Percentiles rank a stretch among this genome's conserved stretches.
Evolutionary conservation across 192 early-diverging fungal species (phyloP).

Genomic region (Backusella macrospora): DNA sequence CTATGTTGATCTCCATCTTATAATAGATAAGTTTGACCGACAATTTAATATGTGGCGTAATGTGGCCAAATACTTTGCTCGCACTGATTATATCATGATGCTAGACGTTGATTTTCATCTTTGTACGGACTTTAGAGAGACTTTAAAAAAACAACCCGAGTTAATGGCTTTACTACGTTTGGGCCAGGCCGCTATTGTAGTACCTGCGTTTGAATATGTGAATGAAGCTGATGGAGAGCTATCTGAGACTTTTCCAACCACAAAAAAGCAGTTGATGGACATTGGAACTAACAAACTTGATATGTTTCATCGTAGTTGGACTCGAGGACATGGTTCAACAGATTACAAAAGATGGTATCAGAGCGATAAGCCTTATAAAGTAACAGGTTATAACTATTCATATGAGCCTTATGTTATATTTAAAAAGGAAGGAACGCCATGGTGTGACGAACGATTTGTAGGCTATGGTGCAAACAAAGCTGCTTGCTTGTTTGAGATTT

Average conservation of each 20-base stretch:
- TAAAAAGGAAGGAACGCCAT: conserved; percentile 52
- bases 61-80: conserved; percentile 60
- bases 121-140: conserved; percentile 53
- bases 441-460: conserved; percentile 61
- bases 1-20: conserved; percentile 61
- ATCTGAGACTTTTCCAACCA: conserved; percentile 52
- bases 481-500: conserved; percentile 59
- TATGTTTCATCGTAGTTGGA: conserved; percentile 59
- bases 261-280: conserved; percentile 47
- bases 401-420: conserved; percentile 66
- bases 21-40: conserved; percentile 60
- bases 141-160: conserved; percentile 35
- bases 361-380: conserved; percentile 49
- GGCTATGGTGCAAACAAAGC: conserved; percentile 64
- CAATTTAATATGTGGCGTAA: conserved; percentile 72
- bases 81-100: conserved; percentile 61
- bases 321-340: conserved; percentile 57
- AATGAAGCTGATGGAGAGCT: conserved; percentile 53
- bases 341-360: conserved; percentile 55
- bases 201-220: conserved; percentile 63
- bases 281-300: conserved; percentile 51
- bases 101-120: conserved; percentile 65
- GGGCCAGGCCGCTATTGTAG: conserved; percentile 51
- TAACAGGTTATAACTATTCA: conserved; percentile 52
- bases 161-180: conserved; percentile 49